Percentiles rank a stretch among this genome's conserved stretches.
Conservation (phyloP, 768 basidiomycete species). For the Termitomyces sp. region DNA sequence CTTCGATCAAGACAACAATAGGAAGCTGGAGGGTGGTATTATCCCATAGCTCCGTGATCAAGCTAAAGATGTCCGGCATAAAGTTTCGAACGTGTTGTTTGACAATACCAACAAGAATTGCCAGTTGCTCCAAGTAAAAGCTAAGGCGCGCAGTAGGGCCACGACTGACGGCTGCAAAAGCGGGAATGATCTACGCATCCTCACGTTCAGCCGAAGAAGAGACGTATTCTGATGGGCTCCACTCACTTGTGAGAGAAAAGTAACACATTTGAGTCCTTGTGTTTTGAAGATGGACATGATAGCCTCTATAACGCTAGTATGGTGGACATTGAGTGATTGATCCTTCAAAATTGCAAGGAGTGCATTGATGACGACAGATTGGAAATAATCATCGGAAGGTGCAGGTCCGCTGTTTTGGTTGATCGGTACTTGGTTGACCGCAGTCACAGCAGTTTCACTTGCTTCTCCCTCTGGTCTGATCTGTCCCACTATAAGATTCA, state of each 20-base stretch:
- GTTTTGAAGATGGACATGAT: conserved; percentile 99
- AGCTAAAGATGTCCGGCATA: conserved; percentile 76
- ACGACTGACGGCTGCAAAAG: conserved; percentile 86
- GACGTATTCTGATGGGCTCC: neutral
- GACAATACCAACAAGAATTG: conserved; percentile 93
- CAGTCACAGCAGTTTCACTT: conserved; percentile 55
- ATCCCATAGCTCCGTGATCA: conserved; percentile 92
- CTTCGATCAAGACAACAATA: conserved; percentile 89
- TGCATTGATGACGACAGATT: conserved; percentile 89
- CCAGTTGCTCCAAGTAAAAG: conserved; percentile 92
- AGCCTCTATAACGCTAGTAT: conserved; percentile 93
- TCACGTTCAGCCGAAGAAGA: neutral
- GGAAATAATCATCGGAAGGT: conserved; percentile 93
- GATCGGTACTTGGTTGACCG: conserved; percentile 67
- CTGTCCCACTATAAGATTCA: conserved; percentile 35
- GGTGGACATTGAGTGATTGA: conserved; percentile 78
- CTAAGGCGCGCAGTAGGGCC: conserved; percentile 78
- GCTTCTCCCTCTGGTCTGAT: conserved; percentile 59
- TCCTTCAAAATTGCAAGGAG: conserved; percentile 87
- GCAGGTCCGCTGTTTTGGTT: conserved; percentile 58
- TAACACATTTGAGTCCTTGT: conserved; percentile 93
- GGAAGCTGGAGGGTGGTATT: conserved; percentile 80
- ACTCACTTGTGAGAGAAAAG: conserved; percentile 86
- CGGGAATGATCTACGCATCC: conserved; percentile 77
- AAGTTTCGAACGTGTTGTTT: conserved; percentile 96